Evolutionary conservation across 139 green algal genomes (phyloP).

Genomic region (Volvox reticuliferus): DNA sequence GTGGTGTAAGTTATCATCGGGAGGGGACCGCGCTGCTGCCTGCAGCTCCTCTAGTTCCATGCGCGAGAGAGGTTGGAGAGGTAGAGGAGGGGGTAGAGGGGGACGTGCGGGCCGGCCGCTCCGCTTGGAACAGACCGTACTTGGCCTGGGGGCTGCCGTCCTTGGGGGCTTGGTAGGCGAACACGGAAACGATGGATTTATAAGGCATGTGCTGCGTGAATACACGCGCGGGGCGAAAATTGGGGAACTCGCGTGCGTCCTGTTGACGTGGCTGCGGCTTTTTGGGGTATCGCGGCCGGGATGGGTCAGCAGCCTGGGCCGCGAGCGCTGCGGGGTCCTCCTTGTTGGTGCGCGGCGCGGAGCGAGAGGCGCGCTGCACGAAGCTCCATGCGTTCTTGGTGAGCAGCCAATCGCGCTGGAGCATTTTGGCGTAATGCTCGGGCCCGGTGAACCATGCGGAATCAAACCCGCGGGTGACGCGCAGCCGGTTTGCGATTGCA

Average conservation of each 20-base stretch:
- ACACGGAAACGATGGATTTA: slow-evolving; percentile 54
- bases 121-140: slow-evolving; percentile 53
- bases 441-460: slow-evolving; percentile 50
- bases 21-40: too few relatives aligned
- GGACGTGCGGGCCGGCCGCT: not conserved
- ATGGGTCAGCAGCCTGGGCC: slow-evolving; percentile 1
- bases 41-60: too few relatives aligned
- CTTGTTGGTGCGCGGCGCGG: slow-evolving; percentile 37
- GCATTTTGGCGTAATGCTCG: slow-evolving; percentile 49
- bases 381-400: slow-evolving; percentile 54
- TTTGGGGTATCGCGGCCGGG: slow-evolving; percentile 34
- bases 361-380: slow-evolving; percentile 43
- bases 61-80: too few relatives aligned
- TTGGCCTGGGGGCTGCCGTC: slow-evolving; percentile 51
- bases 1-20: too few relatives aligned
- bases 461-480: slow-evolving; percentile 48
- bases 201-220: slow-evolving; percentile 59
- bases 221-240: slow-evolving; percentile 49
- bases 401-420: slow-evolving; percentile 59
- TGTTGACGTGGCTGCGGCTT: slow-evolving; percentile 26
- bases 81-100: too few relatives aligned
- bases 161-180: slow-evolving; percentile 44
- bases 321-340: not conserved
- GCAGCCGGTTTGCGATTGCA: slow-evolving; percentile 38
- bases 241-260: slow-evolving; percentile 51